Evolutionary conservation across 108 stramenopile species (phyloP).

Genomic region (Seminavis robusta): DNA sequence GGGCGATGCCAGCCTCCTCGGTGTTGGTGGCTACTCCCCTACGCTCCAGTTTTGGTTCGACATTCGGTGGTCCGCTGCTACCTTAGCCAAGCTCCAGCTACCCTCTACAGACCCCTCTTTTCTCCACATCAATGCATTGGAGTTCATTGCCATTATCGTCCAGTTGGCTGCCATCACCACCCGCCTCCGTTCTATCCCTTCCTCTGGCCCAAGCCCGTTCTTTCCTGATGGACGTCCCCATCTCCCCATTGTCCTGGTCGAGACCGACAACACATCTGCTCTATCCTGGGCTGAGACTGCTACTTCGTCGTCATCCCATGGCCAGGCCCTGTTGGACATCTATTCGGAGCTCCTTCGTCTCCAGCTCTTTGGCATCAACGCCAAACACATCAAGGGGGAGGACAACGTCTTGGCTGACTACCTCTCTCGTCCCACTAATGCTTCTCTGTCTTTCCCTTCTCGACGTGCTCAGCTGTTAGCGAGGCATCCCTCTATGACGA

Average conservation of each 20-base stretch:
- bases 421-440: constrained; percentile 4
- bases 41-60: too few species aligned
- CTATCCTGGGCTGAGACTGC: background rate
- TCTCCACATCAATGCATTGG: constrained; percentile 5
- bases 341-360: background rate
- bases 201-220: background rate
- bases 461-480: constrained; percentile 3
- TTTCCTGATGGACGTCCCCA: too few species aligned
- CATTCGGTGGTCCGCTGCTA: too few species aligned
- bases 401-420: background rate
- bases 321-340: background rate
- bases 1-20: constrained; percentile 3
- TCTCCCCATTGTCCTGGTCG: too few species aligned
- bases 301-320: background rate
- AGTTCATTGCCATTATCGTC: too few species aligned
- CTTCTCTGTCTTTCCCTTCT: too few species aligned
- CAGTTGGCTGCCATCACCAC: too few species aligned
- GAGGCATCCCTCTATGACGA: background rate
- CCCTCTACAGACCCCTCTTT: too few species aligned
- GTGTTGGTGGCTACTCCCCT: background rate
- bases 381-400: background rate
- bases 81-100: too few species aligned
- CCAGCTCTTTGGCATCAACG: background rate
- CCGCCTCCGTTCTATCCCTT: background rate
- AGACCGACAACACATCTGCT: background rate